Conservation (phyloP, 208 protist genomes). For the Strigomonas culicis region DNA sequence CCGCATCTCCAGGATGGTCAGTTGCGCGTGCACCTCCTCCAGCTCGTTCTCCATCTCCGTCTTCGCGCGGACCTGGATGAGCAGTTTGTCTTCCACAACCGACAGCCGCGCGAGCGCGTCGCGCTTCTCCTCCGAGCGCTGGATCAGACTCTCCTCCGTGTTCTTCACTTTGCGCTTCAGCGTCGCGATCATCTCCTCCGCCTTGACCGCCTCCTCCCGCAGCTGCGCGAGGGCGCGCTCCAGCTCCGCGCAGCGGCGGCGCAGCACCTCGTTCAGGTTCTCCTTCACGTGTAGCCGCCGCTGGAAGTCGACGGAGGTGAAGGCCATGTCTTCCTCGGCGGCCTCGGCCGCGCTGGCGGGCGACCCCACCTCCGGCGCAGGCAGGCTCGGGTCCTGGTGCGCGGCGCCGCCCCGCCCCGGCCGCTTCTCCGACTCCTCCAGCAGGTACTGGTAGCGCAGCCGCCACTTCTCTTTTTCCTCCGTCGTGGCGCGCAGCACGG, state of each 20-base stretch:
- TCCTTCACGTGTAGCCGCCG: neutral
- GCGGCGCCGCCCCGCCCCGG: neutral
- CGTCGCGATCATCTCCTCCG: slow-evolving; percentile 29
- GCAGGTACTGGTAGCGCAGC: neutral
- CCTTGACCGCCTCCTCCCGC: slow-evolving; percentile 38
- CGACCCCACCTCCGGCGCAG: too few species aligned
- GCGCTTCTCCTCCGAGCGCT: slow-evolving; percentile 41
- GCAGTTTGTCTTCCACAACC: slow-evolving; percentile 53
- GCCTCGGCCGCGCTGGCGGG: too few species aligned
- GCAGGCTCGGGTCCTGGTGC: too few species aligned
- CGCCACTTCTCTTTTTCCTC: neutral
- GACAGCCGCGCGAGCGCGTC: slow-evolving; percentile 46
- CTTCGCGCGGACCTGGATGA: slow-evolving; percentile 20
- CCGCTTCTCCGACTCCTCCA: neutral
- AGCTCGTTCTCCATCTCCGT: slow-evolving; percentile 61
- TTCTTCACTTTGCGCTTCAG: slow-evolving; percentile 48
- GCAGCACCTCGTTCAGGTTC: neutral
- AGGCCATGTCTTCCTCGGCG: too few species aligned
- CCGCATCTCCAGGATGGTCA: slow-evolving; percentile 38
- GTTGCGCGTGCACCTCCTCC: slow-evolving; percentile 51
- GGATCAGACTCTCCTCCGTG: slow-evolving; percentile 45
- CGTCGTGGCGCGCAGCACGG: neutral
- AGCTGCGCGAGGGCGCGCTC: slow-evolving; percentile 20
- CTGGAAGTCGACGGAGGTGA: too few species aligned
- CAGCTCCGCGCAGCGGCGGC: neutral